Conservation (phyloP, 2,329 filamentous ascomycete species). For the Fusarium buharicum region DNA sequence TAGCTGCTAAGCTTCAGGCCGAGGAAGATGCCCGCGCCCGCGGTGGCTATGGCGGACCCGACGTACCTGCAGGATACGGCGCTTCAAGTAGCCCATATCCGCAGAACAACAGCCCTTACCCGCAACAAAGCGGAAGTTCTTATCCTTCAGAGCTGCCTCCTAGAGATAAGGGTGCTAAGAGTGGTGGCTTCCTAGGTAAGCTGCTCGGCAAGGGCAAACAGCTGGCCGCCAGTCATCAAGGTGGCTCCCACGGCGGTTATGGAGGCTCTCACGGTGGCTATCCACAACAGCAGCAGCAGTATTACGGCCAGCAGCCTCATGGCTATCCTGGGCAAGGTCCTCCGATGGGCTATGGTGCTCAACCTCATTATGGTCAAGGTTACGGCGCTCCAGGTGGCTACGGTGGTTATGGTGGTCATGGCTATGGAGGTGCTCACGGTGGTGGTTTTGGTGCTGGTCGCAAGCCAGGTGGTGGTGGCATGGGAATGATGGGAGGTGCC, state of each 20-base stretch:
- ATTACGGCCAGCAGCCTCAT: conserved; percentile 41
- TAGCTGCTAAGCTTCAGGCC: conserved; percentile 82
- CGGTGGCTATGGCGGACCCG: conserved; percentile 44
- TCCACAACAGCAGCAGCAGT: conserved; percentile 47
- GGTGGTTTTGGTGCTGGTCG: conserved; percentile 48
- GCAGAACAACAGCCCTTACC: conserved; percentile 43
- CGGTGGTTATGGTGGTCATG: conserved; percentile 41
- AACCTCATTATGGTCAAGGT: conserved; percentile 42
- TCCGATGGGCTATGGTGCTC: conserved; percentile 44
- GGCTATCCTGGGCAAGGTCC: conserved; percentile 43
- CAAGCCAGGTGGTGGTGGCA: conserved; percentile 55
- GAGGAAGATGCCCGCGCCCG: conserved; percentile 77
- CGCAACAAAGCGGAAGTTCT: conserved; percentile 44
- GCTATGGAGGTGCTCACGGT: conserved; percentile 49
- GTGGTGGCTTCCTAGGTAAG: conserved; percentile 63
- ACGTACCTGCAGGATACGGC: conserved; percentile 50
- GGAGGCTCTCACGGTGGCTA: conserved; percentile 32
- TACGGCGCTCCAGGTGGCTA: conserved; percentile 31
- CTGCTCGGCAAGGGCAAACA: conserved; percentile 60
- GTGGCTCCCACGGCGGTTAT: conserved; percentile 30
- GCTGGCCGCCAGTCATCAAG: conserved; percentile 47
- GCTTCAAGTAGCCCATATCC: conserved; percentile 45
- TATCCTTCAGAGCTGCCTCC: conserved; percentile 57
- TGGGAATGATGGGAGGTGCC: conserved; percentile 78
- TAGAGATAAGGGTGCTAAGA: conserved; percentile 52